Evolutionary conservation across 345 rosid genomes (phyloP).

Genomic region (Angophora floribunda): DNA sequence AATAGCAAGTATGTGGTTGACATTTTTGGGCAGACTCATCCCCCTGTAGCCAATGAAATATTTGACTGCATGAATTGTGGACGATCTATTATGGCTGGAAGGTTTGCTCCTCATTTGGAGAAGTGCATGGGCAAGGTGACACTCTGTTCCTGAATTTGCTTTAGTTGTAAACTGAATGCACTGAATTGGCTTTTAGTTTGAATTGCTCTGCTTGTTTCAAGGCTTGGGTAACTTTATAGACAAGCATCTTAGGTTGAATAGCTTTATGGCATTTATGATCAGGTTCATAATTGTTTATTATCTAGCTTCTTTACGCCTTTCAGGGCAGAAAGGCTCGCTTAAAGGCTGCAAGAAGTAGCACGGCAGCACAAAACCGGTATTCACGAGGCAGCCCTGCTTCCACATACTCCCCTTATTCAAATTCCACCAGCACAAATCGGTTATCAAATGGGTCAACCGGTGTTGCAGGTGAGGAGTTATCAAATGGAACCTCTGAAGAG

Average conservation of each 20-base stretch:
- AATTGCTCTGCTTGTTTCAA: background rate
- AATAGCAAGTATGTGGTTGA: constrained; percentile 79
- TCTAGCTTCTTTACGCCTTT: background rate
- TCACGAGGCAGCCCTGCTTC: constrained; percentile 54
- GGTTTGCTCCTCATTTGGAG: constrained; percentile 94
- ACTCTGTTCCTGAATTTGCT: background rate
- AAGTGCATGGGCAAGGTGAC: constrained; percentile 98
- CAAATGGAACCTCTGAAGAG: constrained; percentile 41
- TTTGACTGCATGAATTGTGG: constrained; percentile 96
- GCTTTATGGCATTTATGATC: background rate
- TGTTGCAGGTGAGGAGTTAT: constrained; percentile 45
- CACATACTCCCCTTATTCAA: constrained; percentile 38
- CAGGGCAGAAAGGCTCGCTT: constrained; percentile 92
- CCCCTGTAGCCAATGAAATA: constrained; percentile 68
- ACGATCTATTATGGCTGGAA: constrained; percentile 74
- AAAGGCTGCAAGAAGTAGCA: constrained; percentile 66
- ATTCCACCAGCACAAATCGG: constrained; percentile 35
- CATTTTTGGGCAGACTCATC: constrained; percentile 88
- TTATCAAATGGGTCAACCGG: constrained; percentile 50
- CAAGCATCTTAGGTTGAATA: background rate
- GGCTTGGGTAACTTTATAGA: background rate
- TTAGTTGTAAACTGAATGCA: background rate
- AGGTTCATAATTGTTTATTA: background rate
- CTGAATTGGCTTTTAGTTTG: background rate
- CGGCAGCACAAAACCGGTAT: constrained; percentile 66